Evolutionary conservation across 306 rosid species (phyloP).

Genomic region (Citrullus mucosospermus): DNA sequence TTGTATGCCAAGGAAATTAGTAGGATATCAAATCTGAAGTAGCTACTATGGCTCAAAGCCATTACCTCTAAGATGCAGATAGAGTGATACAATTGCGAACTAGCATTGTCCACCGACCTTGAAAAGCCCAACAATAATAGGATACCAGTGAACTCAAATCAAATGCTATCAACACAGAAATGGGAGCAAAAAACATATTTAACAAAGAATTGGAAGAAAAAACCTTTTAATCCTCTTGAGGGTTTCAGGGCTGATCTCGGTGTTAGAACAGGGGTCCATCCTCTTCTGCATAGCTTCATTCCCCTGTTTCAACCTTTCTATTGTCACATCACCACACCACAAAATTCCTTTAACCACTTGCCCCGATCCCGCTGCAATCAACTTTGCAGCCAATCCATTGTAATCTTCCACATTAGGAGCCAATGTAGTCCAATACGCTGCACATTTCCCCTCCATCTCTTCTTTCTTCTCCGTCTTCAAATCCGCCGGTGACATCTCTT

Average conservation of each 20-base stretch:
- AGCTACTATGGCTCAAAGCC: neutral
- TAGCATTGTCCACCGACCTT: neutral
- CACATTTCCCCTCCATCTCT: conserved; percentile 48
- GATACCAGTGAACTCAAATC: neutral
- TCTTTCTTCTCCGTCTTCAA: conserved; percentile 53
- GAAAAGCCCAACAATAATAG: neutral
- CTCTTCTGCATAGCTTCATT: conserved; percentile 66
- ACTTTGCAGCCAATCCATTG: conserved; percentile 52
- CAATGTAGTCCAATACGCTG: conserved; percentile 87
- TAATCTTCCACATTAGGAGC: conserved; percentile 96
- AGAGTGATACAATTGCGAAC: neutral
- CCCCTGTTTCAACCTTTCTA: conserved; percentile 77
- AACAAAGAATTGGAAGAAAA: neutral
- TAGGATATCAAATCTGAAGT: neutral
- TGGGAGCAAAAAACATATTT: neutral
- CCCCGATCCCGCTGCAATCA: conserved; percentile 72
- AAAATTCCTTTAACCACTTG: conserved; percentile 68
- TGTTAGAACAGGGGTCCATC: conserved; percentile 25
- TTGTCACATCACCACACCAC: conserved; percentile 95
- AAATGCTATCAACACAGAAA: neutral
- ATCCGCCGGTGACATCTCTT: conserved; percentile 57
- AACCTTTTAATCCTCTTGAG: conserved; percentile 78
- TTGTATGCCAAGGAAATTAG: neutral
- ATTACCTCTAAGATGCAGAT: neutral
- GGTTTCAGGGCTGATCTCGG: conserved; percentile 62